These are phyloP conservation scores for Fusarium sp. DNA, from an alignment of 2,329 filamentous ascomycete species.

Conservation along the genomic window DNA sequence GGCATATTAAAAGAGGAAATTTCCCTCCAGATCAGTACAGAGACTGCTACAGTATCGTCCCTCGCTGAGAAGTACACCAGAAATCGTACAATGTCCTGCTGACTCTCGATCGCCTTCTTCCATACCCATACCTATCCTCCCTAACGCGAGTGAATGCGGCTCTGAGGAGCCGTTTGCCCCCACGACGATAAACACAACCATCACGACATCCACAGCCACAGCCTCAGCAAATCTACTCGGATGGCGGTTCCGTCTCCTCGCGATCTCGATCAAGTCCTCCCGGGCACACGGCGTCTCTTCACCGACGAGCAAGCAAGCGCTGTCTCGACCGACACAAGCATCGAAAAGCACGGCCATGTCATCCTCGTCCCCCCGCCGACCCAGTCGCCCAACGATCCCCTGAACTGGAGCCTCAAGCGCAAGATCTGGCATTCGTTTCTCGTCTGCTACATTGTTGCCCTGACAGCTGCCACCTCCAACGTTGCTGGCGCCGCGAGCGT, in stretches of 20 bases:
- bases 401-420: slow-evolving; percentile 61
- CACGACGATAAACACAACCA: slow-evolving; percentile 15
- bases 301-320: slow-evolving; percentile 44
- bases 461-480: slow-evolving; percentile 67
- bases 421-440: slow-evolving; percentile 63
- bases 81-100: slow-evolving; percentile 33
- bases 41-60: neutral
- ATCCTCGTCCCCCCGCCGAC: slow-evolving; percentile 65
- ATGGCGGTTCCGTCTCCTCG: slow-evolving; percentile 38
- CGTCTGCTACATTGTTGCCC: slow-evolving; percentile 63
- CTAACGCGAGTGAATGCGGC: slow-evolving; percentile 38
- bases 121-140: slow-evolving; percentile 36
- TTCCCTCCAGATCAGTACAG: neutral
- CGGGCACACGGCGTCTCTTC: slow-evolving; percentile 48
- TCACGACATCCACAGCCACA: neutral
- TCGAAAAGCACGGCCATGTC: slow-evolving; percentile 55
- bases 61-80: neutral
- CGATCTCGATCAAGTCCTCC: slow-evolving; percentile 43
- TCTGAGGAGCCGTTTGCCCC: slow-evolving; percentile 36
- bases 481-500: slow-evolving; percentile 63
- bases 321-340: slow-evolving; percentile 35
- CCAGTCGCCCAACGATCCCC: slow-evolving; percentile 62
- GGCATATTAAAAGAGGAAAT: slow-evolving; percentile 25
- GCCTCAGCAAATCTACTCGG: slow-evolving; percentile 16
- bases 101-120: slow-evolving; percentile 33